Evolutionary conservation across 2,329 filamentous ascomycete genomes (phyloP).

Genomic region (Fusarium sterilihyphosum): DNA sequence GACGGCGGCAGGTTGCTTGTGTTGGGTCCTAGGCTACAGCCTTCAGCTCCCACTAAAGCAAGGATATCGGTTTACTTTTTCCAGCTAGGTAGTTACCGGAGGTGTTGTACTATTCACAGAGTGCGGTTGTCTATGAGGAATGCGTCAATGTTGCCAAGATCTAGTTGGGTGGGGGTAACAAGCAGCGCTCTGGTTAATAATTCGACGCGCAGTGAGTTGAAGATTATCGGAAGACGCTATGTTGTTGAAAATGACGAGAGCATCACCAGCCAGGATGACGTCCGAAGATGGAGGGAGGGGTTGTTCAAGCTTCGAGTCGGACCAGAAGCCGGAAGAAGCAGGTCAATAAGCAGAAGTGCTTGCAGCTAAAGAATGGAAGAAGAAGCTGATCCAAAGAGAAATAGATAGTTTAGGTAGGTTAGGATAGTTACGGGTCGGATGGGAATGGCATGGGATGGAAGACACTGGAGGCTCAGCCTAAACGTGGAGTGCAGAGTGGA

Average conservation of each 20-base stretch:
- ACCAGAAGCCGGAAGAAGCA: constrained; percentile 16
- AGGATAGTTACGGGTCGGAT: neutral
- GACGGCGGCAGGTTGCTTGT: constrained; percentile 7
- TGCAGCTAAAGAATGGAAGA: constrained; percentile 9
- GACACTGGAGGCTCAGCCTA: constrained; percentile 17
- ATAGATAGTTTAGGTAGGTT: neutral
- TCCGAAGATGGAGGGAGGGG: constrained; percentile 2
- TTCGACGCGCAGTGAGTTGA: neutral
- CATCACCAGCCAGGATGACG: constrained; percentile 20
- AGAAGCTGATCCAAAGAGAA: neutral
- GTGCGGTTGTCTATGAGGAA: constrained; percentile 14
- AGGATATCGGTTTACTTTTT: constrained; percentile 6
- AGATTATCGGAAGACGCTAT: constrained; percentile 14
- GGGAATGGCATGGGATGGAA: neutral
- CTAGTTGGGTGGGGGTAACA: constrained; percentile 35
- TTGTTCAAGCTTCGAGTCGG: neutral
- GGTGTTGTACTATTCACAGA: neutral
- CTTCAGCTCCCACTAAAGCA: constrained; percentile 26
- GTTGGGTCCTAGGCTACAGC: constrained; percentile 24
- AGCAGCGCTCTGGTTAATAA: neutral
- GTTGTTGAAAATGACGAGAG: constrained; percentile 19
- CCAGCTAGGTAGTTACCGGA: neutral
- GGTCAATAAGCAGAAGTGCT: constrained; percentile 2
- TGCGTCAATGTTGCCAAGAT: constrained; percentile 35
- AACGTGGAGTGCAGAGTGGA: constrained; percentile 36